A percentile compares a stretch with the other conserved stretches of the same genome.
Conservation (phyloP, 2,329 filamentous ascomycete species). For the Pseudocercospora musae region DNA sequence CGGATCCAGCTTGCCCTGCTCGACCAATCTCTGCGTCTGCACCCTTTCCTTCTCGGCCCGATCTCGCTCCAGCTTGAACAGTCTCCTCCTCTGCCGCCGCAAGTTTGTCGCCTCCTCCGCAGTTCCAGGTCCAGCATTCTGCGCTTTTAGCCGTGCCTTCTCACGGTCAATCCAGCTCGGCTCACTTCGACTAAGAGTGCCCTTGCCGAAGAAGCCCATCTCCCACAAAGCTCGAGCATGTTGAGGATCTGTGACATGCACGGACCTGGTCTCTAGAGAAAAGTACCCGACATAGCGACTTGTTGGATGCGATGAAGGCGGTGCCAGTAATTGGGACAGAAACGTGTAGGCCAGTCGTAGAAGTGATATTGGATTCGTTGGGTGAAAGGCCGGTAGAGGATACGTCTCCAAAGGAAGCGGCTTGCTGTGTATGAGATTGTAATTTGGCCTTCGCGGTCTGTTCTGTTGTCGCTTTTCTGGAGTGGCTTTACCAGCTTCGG, state of each 20-base stretch:
- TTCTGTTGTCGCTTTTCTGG: conserved; percentile 21
- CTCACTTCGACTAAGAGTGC: conserved; percentile 87
- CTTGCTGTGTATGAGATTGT: conserved; percentile 74
- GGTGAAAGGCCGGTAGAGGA: conserved; percentile 82
- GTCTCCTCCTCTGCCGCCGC: conserved; percentile 73
- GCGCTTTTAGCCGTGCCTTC: conserved; percentile 60
- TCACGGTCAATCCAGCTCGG: conserved; percentile 88
- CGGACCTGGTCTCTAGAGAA: conserved; percentile 74
- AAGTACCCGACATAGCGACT: conserved; percentile 70
- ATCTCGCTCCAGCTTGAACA: conserved; percentile 90
- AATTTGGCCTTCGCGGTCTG: conserved; percentile 50
- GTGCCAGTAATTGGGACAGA: conserved; percentile 66
- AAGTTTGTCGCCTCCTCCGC: conserved; percentile 77
- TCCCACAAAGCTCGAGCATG: conserved; percentile 86
- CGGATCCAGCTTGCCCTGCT: conserved; percentile 43
- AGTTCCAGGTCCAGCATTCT: conserved; percentile 46
- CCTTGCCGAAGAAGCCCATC: conserved; percentile 96
- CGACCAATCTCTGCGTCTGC: conserved; percentile 60
- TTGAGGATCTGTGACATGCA: conserved; percentile 75
- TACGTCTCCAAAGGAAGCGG: conserved; percentile 78
- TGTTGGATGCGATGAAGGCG: conserved; percentile 62
- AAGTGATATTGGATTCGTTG: conserved; percentile 86
- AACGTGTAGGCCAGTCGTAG: conserved; percentile 76
- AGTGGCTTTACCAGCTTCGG: not conserved
- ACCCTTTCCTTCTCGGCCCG: conserved; percentile 80